Base-by-base conservation (phyloP, 140 eudicot species). In the Senecio squalidus region DNA sequence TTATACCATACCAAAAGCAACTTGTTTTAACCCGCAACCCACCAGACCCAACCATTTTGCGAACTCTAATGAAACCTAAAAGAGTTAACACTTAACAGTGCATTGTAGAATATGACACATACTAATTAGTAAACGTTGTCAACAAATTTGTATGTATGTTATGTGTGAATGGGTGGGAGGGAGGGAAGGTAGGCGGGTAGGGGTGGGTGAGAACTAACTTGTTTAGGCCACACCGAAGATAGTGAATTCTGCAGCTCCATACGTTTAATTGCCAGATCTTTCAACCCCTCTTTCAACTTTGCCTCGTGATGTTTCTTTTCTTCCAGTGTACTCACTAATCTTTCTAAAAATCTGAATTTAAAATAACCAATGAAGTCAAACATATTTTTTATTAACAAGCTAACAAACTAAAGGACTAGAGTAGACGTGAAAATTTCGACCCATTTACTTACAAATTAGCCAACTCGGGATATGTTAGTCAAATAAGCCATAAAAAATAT, bases 171-270 rank as follows among this genome's bases (percentile, higher is more conserved):
- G 38, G 5, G 38, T 18, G 18, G n/a, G 6, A 25, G 52, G n/a
- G 24, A 22, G 40, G 5, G 45, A n/a, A n/a, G n/a, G n/a, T n/a
- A n/a, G n/a, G n/a, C n/a, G 38, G 44, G 44, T 6, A 31, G n/a
- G 14, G 38, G 34, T 15, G 56, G 2, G 2, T 5, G 16, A 14
- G 24, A n/a, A 78, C 94, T 84, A 60, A 88, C 99, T 78, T 93
- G 95, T 72, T 88, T 93, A 15, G 96, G 99, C 99, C 96, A 93
- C 47, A 84, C 78, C 0, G 90, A 93, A 50, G 99, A 83, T 60
- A 84, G 59, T 3, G 96, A 79, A 68, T 93, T 93, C 62, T 88
- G 99, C 38, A 88, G 84, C 77, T 93, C 95, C 87, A 88, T 71
- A 41, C 96, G 96, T 76, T 78, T 88, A 40, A 74, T 41, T 7